phyloP scores from a whole-genome alignment of 495 filamentous ascomycete species.

The Tuber indicum region DNA sequence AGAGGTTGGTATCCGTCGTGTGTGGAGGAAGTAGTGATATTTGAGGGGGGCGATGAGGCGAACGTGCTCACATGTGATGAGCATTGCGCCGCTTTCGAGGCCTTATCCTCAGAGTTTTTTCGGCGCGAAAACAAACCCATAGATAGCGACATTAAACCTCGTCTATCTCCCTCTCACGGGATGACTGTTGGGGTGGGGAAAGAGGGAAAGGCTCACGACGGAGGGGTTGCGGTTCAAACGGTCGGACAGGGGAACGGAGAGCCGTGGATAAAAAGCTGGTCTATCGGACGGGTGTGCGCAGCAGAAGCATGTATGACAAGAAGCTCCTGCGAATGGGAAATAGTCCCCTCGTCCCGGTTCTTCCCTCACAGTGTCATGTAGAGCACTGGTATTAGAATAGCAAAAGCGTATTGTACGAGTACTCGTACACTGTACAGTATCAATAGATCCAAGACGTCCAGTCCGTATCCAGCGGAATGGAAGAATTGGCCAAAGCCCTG shows the following conservation, averaged over 20 bases:
- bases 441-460: not conserved
- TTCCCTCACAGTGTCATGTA: not conserved
- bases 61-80: slow-evolving; percentile 9
- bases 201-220: not conserved
- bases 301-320: not conserved
- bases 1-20: not conserved
- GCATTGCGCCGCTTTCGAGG: slow-evolving; percentile 8
- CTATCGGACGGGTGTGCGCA: not conserved
- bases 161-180: not conserved
- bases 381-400: not conserved
- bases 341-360: not conserved
- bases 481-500: not conserved
- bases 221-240: not conserved
- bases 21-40: not conserved
- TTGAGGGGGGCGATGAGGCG: slow-evolving; percentile 4
- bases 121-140: slow-evolving; percentile 37
- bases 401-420: not conserved
- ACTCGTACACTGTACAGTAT: not conserved
- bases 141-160: slow-evolving; percentile 24
- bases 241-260: slow-evolving; percentile 1
- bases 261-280: not conserved
- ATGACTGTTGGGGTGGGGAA: not conserved
- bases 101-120: slow-evolving; percentile 35
- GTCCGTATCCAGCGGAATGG: not conserved
- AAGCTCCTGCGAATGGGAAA: not conserved